phyloP scores from a whole-genome alignment of 2,329 filamentous ascomycete genomes.

The Simplicillium aogashimaense region DNA sequence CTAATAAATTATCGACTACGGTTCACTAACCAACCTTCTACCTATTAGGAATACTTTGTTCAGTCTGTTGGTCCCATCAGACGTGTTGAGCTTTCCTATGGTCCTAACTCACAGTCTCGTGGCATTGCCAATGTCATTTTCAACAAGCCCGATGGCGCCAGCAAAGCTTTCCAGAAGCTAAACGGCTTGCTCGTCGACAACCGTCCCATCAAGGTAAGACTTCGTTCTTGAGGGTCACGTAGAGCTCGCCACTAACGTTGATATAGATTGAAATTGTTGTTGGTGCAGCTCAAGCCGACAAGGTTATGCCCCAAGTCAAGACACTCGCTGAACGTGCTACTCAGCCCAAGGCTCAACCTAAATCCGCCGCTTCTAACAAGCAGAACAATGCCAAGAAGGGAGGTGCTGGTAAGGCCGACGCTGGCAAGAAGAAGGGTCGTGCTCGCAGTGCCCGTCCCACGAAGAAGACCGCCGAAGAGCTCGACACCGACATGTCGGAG shows the following conservation, averaged over 20 bases:
- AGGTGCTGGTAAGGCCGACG: constrained; percentile 28
- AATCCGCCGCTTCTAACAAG: constrained; percentile 71
- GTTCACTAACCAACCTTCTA: constrained; percentile 57
- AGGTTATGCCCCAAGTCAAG: constrained; percentile 55
- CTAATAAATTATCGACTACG: constrained; percentile 17
- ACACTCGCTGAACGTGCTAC: constrained; percentile 75
- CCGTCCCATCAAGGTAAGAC: constrained; percentile 76
- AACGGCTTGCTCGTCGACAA: constrained; percentile 88
- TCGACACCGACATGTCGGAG: constrained; percentile 95
- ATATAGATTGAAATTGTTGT: constrained; percentile 80
- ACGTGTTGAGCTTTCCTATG: constrained; percentile 84
- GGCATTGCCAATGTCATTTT: constrained; percentile 90
- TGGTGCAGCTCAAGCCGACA: constrained; percentile 61
- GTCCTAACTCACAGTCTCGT: constrained; percentile 81
- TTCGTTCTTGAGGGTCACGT: background rate
- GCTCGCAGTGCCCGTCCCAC: constrained; percentile 53
- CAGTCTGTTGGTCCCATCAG: constrained; percentile 85
- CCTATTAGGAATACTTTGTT: constrained; percentile 87
- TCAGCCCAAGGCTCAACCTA: constrained; percentile 46
- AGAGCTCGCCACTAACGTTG: constrained; percentile 5
- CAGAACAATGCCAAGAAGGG: constrained; percentile 40
- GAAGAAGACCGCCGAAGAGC: constrained; percentile 88
- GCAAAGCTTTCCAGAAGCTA: constrained; percentile 71
- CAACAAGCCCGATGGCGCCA: constrained; percentile 67
- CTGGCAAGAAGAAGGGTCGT: constrained; percentile 42